Percentiles rank a stretch among this genome's conserved stretches.
phyloP scores from a whole-genome alignment of 768 basidiomycete species.

The Lentinula raphanica region DNA sequence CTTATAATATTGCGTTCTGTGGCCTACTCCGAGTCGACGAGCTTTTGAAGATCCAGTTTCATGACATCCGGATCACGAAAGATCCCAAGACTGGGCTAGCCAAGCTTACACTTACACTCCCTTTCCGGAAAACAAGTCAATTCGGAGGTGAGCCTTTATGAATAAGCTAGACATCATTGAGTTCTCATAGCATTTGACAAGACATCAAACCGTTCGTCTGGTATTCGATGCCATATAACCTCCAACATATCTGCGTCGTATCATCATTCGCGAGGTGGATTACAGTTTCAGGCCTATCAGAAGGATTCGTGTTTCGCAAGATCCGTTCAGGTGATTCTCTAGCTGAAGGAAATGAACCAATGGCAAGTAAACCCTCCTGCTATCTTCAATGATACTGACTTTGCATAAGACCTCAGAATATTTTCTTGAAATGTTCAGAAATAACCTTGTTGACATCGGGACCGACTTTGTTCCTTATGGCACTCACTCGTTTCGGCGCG shows the following conservation, averaged over 20 bases:
- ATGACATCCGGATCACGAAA: constrained; percentile 11
- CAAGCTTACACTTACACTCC: constrained; percentile 6
- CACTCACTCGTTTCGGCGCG: too few species aligned
- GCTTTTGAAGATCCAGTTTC: constrained; percentile 12
- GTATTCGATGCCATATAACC: neutral
- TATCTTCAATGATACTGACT: too few species aligned
- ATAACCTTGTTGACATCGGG: too few species aligned
- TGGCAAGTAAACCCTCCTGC: constrained; percentile 6
- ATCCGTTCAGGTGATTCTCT: constrained; percentile 8
- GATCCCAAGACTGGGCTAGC: constrained; percentile 2
- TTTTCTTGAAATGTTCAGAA: too few species aligned
- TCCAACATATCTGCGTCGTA: constrained; percentile 14
- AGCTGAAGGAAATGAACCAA: neutral
- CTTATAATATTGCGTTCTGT: constrained; percentile 8
- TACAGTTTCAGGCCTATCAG: neutral
- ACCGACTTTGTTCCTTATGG: too few species aligned
- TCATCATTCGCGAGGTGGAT: constrained; percentile 14
- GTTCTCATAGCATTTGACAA: neutral
- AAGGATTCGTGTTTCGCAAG: constrained; percentile 11
- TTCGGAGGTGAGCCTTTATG: constrained; percentile 17
- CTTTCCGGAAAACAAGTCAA: too few species aligned
- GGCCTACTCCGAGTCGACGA: constrained; percentile 16
- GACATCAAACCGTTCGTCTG: constrained; percentile 15
- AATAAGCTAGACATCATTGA: neutral
- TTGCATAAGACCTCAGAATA: constrained; percentile 15